Evolutionary conservation across 2,329 filamentous ascomycete genomes (phyloP).

Genomic region (Fusarium tjaetaba): DNA sequence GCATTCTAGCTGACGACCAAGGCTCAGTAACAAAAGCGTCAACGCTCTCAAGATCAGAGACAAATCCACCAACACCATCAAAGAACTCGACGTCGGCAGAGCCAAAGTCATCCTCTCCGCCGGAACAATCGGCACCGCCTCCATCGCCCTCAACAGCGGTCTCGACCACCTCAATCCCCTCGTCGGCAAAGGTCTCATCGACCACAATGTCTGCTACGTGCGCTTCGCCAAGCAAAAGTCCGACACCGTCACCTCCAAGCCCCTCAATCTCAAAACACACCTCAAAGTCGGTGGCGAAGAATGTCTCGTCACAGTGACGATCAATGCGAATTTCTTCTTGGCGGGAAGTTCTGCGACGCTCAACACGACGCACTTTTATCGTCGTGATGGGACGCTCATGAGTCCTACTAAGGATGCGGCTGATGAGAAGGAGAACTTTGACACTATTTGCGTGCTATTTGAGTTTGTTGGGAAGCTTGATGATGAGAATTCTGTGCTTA

Average conservation of each 20-base stretch:
- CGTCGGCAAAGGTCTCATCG: constrained; percentile 21
- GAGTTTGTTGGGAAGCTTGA: constrained; percentile 18
- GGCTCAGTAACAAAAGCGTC: neutral
- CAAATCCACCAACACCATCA: constrained; percentile 1
- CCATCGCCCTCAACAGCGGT: constrained; percentile 29
- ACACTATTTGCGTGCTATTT: constrained; percentile 28
- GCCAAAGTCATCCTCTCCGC: constrained; percentile 23
- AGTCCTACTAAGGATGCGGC: neutral
- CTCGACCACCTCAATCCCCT: constrained; percentile 7
- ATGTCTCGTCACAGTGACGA: constrained; percentile 25
- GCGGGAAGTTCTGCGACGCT: constrained; percentile 27
- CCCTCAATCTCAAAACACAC: constrained; percentile 25
- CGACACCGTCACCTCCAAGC: constrained; percentile 7
- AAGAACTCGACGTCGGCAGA: constrained; percentile 11
- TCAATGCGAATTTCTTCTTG: constrained; percentile 34
- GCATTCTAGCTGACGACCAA: fast-evolving
- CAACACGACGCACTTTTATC: constrained; percentile 26
- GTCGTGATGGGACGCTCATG: constrained; percentile 1
- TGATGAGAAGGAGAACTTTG: constrained; percentile 15
- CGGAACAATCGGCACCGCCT: constrained; percentile 26
- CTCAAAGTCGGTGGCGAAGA: constrained; percentile 7
- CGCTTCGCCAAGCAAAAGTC: constrained; percentile 27
- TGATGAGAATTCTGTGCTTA: constrained; percentile 21
- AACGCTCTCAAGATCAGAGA: constrained; percentile 23
- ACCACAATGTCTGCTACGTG: constrained; percentile 31